These are phyloP conservation scores for Diaporthe sp. DNA, from an alignment of 2,329 filamentous ascomycete species.

Conservation along the genomic window DNA sequence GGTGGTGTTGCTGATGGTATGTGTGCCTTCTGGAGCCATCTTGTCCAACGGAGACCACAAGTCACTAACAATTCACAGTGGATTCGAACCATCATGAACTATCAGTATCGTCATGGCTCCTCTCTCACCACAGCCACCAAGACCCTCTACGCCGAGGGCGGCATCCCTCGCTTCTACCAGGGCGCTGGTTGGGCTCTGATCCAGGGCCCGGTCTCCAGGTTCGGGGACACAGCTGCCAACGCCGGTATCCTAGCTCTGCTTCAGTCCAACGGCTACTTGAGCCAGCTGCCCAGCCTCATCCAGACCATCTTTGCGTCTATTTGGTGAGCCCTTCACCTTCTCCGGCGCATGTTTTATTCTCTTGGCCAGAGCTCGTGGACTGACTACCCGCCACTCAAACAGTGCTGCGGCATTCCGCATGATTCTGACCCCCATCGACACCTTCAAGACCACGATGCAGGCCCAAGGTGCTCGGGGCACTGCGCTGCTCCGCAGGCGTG, in stretches of 20 bases:
- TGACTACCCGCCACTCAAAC: neutral
- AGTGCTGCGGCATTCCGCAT: constrained; percentile 63
- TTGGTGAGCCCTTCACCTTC: constrained; percentile 48
- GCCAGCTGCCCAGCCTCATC: constrained; percentile 56
- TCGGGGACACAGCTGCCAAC: constrained; percentile 64
- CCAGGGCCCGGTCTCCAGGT: constrained; percentile 61
- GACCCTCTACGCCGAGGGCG: constrained; percentile 59
- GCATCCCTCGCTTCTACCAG: constrained; percentile 60
- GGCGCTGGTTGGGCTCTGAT: constrained; percentile 60
- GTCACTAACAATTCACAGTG: constrained; percentile 51
- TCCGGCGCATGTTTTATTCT: neutral
- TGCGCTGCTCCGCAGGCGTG: constrained; percentile 57
- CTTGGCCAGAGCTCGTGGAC: neutral
- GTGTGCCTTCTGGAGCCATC: neutral
- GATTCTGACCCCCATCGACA: constrained; percentile 63
- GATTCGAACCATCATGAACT: constrained; percentile 65
- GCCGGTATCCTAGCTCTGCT: constrained; percentile 63
- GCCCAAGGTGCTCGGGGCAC: constrained; percentile 61
- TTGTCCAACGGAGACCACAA: neutral
- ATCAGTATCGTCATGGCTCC: constrained; percentile 63
- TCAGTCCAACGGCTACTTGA: constrained; percentile 61
- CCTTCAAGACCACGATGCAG: constrained; percentile 65
- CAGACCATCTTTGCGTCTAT: constrained; percentile 63
- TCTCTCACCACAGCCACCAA: constrained; percentile 56
- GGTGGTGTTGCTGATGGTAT: constrained; percentile 62